These are phyloP conservation scores for Cymbidium sinense DNA, from an alignment of 106 monocot species.

Conservation along the genomic window DNA sequence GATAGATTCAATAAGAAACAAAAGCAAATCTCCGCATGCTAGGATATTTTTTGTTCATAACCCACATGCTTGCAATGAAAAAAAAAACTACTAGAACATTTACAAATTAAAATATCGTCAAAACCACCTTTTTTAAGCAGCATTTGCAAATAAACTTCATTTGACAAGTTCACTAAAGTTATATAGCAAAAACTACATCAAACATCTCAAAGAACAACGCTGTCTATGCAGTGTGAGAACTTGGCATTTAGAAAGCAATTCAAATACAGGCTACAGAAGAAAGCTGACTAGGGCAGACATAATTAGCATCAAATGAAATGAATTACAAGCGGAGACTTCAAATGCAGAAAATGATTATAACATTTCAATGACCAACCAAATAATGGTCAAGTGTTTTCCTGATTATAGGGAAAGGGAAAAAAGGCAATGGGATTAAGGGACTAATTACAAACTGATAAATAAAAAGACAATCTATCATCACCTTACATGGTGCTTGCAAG, in stretches of 20 bases:
- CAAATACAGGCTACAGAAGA: background rate
- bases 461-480: background rate
- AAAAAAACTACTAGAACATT: too few species aligned
- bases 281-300: background rate
- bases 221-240: background rate
- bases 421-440: background rate
- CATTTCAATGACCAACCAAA: background rate
- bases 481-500: too few species aligned
- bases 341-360: background rate
- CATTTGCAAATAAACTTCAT: too few species aligned
- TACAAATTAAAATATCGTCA: too few species aligned
- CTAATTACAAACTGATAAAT: background rate
- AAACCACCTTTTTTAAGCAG: too few species aligned
- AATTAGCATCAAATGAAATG: background rate
- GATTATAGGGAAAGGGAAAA: background rate
- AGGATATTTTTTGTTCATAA: too few species aligned
- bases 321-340: background rate
- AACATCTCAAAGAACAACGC: background rate
- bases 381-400: background rate
- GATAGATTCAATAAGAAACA: background rate
- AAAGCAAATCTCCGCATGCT: too few species aligned
- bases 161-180: background rate
- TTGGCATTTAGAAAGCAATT: background rate
- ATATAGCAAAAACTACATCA: background rate
- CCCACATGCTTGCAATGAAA: too few species aligned